These are phyloP conservation scores for Acorus calamus DNA, from an alignment of 106 monocot species.

Conservation along the genomic window DNA sequence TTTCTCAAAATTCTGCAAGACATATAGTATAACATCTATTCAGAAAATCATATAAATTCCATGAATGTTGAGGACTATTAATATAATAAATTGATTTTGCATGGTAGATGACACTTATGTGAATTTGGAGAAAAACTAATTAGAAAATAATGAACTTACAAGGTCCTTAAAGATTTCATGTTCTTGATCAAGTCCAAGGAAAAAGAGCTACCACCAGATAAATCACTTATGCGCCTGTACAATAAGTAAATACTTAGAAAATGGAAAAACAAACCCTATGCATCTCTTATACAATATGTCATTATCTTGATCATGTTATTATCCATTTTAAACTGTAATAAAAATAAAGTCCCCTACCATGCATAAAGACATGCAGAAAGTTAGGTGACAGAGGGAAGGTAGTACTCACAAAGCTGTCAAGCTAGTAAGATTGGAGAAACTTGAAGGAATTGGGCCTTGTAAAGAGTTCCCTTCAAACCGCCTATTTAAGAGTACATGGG, in stretches of 20 bases:
- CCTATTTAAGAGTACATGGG: not conserved
- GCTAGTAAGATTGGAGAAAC: not conserved
- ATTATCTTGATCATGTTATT: too few species aligned
- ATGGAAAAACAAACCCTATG: too few species aligned
- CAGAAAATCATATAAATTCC: too few species aligned
- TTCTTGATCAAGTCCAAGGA: not conserved
- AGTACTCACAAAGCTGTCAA: slow-evolving; percentile 3
- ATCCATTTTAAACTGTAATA: too few species aligned
- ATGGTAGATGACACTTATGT: too few species aligned
- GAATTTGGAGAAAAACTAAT: too few species aligned
- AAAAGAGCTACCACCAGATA: not conserved
- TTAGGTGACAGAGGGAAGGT: too few species aligned
- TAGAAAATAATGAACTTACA: not conserved
- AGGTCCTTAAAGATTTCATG: slow-evolving; percentile 5
- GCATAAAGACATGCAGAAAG: too few species aligned
- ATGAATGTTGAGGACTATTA: not conserved
- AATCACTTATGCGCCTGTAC: slow-evolving; percentile 5
- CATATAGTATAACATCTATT: not conserved
- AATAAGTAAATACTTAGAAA: not conserved
- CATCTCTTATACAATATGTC: too few species aligned
- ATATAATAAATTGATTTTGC: not conserved
- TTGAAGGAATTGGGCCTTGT: slow-evolving; percentile 1
- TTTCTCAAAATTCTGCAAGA: slow-evolving; percentile 8
- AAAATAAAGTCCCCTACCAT: too few species aligned
- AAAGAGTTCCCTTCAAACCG: slow-evolving; percentile 3